Base-by-base conservation (phyloP, 140 eudicot species). In the Bidens hawaiensis region DNA sequence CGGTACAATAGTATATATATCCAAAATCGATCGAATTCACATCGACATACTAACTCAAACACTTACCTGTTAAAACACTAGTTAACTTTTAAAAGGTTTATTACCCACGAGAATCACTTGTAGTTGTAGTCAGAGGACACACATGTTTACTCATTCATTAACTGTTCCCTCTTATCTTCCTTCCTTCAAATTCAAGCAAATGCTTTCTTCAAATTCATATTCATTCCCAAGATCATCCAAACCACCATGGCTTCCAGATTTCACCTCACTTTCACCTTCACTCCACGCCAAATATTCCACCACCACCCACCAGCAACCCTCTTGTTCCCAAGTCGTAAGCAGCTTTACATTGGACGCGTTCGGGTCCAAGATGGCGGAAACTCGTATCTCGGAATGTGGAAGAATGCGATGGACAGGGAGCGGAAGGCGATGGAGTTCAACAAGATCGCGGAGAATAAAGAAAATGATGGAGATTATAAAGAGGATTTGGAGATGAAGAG, bases 341-440 rank as follows among this genome's bases (percentile, higher is more conserved):
- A 30, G 0, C 34, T 30, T 30, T 0, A 30, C n/a, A n/a, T n/a
- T n/a, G n/a, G 3, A 30, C 34, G 7, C 34, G 7, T 34, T 34
- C 9, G 42, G 75, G 83, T 43, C 60, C 62, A 74, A 4, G 65
- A 71, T 64, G 84, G 79, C 27, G 70, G 75, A 14, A 80, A 77
- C 33, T 87, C 98, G 19, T 87, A 84, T 76, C 75, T 87, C 43
- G 96, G 77, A 27, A 87, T 87, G 96, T 87, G 98, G 98, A 84
- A 66, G 77, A 76, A 76, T 54, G 91, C 96, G 2, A 73, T 75
- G 78, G 96, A 87, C 2, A 75, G 86, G 19, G 96, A 90, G 69
- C 58, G 84, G 61, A 85, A 82, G 71, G 77, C 70, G 13, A 42
- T 41, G 15, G 82, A 83, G 79, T 83, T 83, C 51, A 79, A 71